Evolutionary conservation across 2,329 filamentous ascomycete genomes (phyloP).

Genomic region (Didymella keratinophila): DNA sequence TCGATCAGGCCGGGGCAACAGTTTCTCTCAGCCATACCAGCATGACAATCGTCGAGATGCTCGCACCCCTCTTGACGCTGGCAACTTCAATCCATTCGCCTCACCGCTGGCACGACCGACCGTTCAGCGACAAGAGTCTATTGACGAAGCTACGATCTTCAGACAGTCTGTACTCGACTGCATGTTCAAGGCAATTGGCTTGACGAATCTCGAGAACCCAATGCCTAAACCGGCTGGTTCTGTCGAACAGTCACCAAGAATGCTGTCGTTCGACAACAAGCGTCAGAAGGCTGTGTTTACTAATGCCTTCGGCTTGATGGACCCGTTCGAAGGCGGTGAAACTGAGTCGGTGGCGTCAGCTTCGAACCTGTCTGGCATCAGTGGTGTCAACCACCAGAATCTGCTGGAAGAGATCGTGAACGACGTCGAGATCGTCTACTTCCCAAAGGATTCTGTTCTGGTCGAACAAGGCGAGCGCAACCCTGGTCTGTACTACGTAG

Average conservation of each 20-base stretch:
- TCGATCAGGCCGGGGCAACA: constrained; percentile 53
- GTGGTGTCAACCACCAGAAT: constrained; percentile 68
- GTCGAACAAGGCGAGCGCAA: constrained; percentile 98
- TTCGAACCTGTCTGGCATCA: constrained; percentile 54
- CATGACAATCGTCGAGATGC: constrained; percentile 51
- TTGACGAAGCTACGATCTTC: constrained; percentile 89
- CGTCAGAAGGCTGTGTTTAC: constrained; percentile 81
- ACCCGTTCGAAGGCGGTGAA: constrained; percentile 82
- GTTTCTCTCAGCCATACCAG: constrained; percentile 60
- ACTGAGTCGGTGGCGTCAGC: constrained; percentile 78
- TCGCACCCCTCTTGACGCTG: constrained; percentile 56
- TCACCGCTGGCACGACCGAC: constrained; percentile 43
- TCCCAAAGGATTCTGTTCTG: constrained; percentile 90
- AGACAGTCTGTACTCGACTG: constrained; percentile 90
- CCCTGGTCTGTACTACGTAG: constrained; percentile 94
- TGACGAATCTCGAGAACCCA: constrained; percentile 72
- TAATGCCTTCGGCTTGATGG: constrained; percentile 92
- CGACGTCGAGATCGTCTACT: constrained; percentile 96
- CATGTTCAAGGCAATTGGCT: constrained; percentile 91
- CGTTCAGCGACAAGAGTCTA: constrained; percentile 76
- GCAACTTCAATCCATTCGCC: constrained; percentile 53
- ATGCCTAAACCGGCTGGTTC: constrained; percentile 71
- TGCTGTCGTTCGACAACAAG: constrained; percentile 83
- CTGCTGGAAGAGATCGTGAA: constrained; percentile 83
- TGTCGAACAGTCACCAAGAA: constrained; percentile 81